Conservation (phyloP, 108 stramenopile species). For the Fistulifera pelliculosa region DNA sequence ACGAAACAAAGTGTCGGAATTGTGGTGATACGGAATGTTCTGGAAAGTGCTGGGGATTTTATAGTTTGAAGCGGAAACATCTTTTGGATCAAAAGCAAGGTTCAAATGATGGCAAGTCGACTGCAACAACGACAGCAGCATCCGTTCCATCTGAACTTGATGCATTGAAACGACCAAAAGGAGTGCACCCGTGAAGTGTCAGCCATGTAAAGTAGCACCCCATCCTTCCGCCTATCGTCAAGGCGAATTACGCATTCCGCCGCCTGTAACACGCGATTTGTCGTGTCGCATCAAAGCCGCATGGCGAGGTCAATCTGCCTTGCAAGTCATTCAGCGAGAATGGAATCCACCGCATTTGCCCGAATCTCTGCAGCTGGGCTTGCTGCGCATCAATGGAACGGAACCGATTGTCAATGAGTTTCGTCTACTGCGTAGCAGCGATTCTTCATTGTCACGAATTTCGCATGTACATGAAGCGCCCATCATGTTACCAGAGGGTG, state of each 20-base stretch:
- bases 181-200: no score
- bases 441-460: slow-evolving; percentile 52
- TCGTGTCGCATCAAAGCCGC: slow-evolving; percentile 53
- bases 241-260: slow-evolving; percentile 46
- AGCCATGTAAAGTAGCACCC: neutral
- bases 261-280: slow-evolving; percentile 39
- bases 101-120: slow-evolving; percentile 3
- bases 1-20: slow-evolving; percentile 40
- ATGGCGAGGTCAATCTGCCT: slow-evolving; percentile 59
- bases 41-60: slow-evolving; percentile 76
- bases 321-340: slow-evolving; percentile 40
- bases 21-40: slow-evolving; percentile 53
- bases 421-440: slow-evolving; percentile 39
- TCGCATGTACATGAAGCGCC: slow-evolving; percentile 84
- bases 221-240: no score
- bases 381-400: slow-evolving; percentile 55
- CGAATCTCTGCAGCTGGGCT: slow-evolving; percentile 28
- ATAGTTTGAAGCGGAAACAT: slow-evolving; percentile 53
- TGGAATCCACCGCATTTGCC: slow-evolving; percentile 28
- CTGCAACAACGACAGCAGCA: neutral
- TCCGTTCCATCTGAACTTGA: no score
- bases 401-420: slow-evolving; percentile 12
- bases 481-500: slow-evolving; percentile 28
- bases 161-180: no score
- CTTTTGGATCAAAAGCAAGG: slow-evolving; percentile 30